These are phyloP conservation scores for bread wheat (Triticum aestivum) DNA, from an alignment of 176 grass and related monocot species.

Conservation along the genomic window IWGSC_CS_RefSeq_v2.1 NC_057812.1:693179202-693179701, in stretches of 20 bases:
- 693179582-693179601: too few relatives aligned
- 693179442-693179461: background rate
- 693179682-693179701: background rate
- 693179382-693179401: slow-evolving; percentile 30
- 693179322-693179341: slow-evolving; percentile 25
- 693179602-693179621: background rate
- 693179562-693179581: background rate
- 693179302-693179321: background rate
- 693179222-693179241: too few relatives aligned
- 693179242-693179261: too few relatives aligned
- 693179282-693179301: background rate
- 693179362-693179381: slow-evolving; percentile 37
- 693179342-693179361: slow-evolving; percentile 16
- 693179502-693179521: too few relatives aligned
- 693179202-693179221: background rate
- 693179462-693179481: background rate
- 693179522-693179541: too few relatives aligned
- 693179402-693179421: background rate
- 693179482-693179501: background rate
- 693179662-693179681: background rate
- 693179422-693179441: background rate
- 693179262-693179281: background rate
- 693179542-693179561: too few relatives aligned
- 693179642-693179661: too few relatives aligned
- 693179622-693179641: background rate